phyloP scores from a whole-genome alignment of 2,329 filamentous ascomycete genomes.

The Epichloe scottii region DNA sequence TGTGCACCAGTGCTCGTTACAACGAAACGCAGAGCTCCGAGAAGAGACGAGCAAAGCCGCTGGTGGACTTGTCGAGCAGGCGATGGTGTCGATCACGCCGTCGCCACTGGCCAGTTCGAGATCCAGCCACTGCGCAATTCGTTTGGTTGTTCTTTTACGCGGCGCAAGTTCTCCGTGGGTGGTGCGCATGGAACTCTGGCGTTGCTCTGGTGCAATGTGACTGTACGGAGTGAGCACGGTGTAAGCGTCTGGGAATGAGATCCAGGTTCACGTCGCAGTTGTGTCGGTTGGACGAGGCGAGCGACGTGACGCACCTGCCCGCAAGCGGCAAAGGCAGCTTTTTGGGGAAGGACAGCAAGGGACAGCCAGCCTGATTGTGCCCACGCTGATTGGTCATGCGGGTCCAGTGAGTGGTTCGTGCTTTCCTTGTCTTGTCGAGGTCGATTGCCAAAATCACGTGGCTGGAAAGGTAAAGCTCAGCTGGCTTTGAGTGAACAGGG shows the following conservation, averaged over 20 bases:
- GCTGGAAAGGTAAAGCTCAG: background rate
- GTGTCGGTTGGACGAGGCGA: background rate
- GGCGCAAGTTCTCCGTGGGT: background rate
- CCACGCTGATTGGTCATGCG: background rate
- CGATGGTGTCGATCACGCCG: background rate
- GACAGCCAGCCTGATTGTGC: too few species aligned
- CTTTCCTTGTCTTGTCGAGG: background rate
- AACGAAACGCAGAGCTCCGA: background rate
- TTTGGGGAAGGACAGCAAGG: background rate
- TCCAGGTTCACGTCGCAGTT: background rate
- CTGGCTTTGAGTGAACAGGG: too few species aligned
- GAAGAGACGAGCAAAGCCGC: background rate
- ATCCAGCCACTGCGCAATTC: background rate
- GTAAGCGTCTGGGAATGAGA: background rate
- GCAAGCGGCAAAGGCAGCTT: constrained; percentile 2
- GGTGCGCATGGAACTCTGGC: background rate
- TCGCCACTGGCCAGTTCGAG: background rate
- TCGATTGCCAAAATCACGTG: background rate
- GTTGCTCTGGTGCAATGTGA: background rate
- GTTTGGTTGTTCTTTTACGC: background rate
- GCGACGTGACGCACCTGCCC: constrained; percentile 5
- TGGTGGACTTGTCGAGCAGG: background rate
- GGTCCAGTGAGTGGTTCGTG: background rate
- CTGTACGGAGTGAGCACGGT: too few species aligned
- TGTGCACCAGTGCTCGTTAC: background rate